Evolutionary conservation across 805 yeast genomes (phyloP), one percentile per base, ranked within the genome.

Genomic region (Zygosaccharomyces kombuchaensis): DNA sequence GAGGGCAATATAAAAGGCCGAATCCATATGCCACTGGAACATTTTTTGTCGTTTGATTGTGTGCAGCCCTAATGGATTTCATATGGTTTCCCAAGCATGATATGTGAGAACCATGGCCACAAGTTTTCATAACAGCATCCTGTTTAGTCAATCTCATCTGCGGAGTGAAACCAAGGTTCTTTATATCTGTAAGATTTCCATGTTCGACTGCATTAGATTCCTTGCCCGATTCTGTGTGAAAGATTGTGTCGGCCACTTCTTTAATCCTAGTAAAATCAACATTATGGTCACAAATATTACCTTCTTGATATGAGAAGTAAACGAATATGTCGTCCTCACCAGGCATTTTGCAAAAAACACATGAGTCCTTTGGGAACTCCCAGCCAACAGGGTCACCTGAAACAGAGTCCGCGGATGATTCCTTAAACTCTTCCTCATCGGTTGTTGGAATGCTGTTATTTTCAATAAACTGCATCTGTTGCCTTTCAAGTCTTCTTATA

Each of bases 21-120:
- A 78, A 78, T 23, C 80, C 81, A 9, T 73, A 66, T 51, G 85
- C 80, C 52, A 84, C 95, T 0, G 96, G 95, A 4, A 82, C 72
- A 40, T 90, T 87, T 59, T 95, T 73, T 0, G 96, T 86, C 27
- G 89, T 78, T 58, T 88, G 95, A 13, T 75, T 78, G 54, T 77
- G 80, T 12, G 82, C 74, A 6, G 73, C 65, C 42, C 77, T 69
- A 35, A 75, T 72, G n/a, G 82, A 75, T 26, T 72, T 70, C 57
- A 84, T 63, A 57, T 80, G 86, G 47, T 80, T 80, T 43, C 78
- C 65, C 57, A 82, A 84, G 60, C 99, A 91, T 13, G 77, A 72
- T 50, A 77, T 80, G 63, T 91, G 99, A 82, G 91, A 84, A 1
- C 96, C 95, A 66, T 91, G 99, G 1, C 96, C 95, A 69, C 99